Conservation (phyloP, 2,329 filamentous ascomycete species). For the Ceratocystiopsis brevicomis region DNA sequence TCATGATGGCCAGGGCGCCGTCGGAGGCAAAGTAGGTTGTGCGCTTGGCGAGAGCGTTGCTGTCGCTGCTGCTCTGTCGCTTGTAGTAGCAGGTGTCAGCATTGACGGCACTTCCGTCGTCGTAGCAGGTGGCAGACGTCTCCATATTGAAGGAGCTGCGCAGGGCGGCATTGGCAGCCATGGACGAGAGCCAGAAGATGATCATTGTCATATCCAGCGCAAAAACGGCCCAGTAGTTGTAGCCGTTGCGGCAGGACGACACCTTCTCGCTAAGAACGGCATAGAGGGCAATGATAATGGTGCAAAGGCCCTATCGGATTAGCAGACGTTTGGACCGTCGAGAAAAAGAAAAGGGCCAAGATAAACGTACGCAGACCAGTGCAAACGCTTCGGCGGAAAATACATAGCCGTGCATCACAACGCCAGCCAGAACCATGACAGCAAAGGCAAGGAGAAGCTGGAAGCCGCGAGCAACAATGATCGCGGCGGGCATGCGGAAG, state of each 20-base stretch:
- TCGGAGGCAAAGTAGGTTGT: constrained; percentile 8
- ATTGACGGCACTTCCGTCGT: constrained; percentile 14
- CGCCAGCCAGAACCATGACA: constrained; percentile 12
- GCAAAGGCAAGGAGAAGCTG: constrained; percentile 14
- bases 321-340: not conserved
- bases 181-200: constrained; percentile 17
- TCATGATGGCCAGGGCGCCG: constrained; percentile 12
- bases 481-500: constrained; percentile 12
- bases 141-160: constrained; percentile 10
- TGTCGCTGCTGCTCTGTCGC: constrained; percentile 1
- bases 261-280: constrained; percentile 14
- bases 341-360: not conserved
- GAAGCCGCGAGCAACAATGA: constrained; percentile 13
- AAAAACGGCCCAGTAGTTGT: constrained; percentile 18
- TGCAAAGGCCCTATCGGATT: constrained; percentile 13
- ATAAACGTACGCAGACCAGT: constrained; percentile 13
- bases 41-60: constrained; percentile 6
- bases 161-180: constrained; percentile 14
- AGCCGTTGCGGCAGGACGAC: constrained; percentile 9
- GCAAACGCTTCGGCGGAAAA: constrained; percentile 12
- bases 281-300: constrained; percentile 13
- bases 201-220: constrained; percentile 15
- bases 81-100: constrained; percentile 10
- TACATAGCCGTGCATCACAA: constrained; percentile 15
- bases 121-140: constrained; percentile 11